Base-by-base conservation (phyloP, 768 basidiomycete genomes). In the Sarcodon aspratus region DNA sequence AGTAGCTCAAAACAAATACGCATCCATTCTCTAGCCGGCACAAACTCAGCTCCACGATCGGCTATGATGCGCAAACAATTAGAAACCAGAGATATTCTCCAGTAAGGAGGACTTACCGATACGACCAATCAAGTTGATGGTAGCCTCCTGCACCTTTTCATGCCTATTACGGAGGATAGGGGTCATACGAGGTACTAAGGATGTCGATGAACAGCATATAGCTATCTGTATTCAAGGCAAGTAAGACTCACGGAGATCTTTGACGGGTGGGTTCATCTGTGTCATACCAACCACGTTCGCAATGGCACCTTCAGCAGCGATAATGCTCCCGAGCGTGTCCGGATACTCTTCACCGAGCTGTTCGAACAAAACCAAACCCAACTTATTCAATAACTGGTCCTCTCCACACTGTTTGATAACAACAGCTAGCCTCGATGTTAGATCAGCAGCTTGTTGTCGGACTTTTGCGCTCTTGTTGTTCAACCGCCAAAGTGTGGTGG, bases 261-360 rank as follows among this genome's bases (percentile, higher is more conserved):
- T 99, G 27, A 99, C 94, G 0, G 96, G 96, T 11, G 96, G 96
- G 63, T 96, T 97, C 96, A 99, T 99, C 65, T 97, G 92, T 9
- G 96, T 96, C 96, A 98, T 99, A 67, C 96, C 96, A 54, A 99
- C 96, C 45, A 98, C 96, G 58, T 98, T 98, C 55, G 96, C 96
- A 59, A 99, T 98, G 44, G 96, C 96, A 54, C 92, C 95, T 60
- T 93, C 91, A 40, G 96, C 96, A 44, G 95, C 94, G 65, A 98
- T 99, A 66, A 99, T 95, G 71, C 95, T 97, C 63, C 96, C 96
- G 33, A 99, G 78, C 0, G 96, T 98, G 65, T 99, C 96, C 12
- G 96, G 96, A 60, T 98, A 99, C 69, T 99, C 96, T 69, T 98
- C 95, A 63, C 96, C 96, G 47, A 99, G 78, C 65, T 99, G 96